Percentiles rank a stretch among this genome's conserved stretches.
Evolutionary conservation across 768 basidiomycete species (phyloP).

Genomic region (Suillus plorans): DNA sequence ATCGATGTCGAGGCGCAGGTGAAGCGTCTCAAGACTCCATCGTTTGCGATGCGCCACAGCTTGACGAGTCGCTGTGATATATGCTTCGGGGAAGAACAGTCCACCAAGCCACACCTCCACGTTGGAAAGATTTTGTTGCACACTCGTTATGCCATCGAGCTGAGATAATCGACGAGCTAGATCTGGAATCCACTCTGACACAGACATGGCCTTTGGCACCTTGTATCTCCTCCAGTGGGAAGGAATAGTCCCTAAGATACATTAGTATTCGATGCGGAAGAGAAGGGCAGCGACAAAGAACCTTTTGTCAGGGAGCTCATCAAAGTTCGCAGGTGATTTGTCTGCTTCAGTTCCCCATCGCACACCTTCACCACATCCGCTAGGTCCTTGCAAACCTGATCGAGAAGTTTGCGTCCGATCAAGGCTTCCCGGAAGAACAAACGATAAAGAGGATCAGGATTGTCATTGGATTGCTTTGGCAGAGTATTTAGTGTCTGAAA

Average conservation of each 20-base stretch:
- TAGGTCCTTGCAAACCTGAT: slow-evolving; percentile 78
- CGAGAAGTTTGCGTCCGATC: slow-evolving; percentile 78
- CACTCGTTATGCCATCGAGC: slow-evolving; percentile 61
- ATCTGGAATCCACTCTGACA: slow-evolving; percentile 85
- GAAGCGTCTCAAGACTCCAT: slow-evolving; percentile 90
- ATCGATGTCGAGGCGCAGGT: slow-evolving; percentile 79
- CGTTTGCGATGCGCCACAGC: slow-evolving; percentile 91
- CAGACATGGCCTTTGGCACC: slow-evolving; percentile 76
- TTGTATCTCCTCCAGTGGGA: slow-evolving; percentile 89
- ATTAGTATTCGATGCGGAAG: slow-evolving; percentile 10
- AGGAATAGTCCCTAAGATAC: slow-evolving; percentile 75
- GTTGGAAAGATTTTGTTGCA: slow-evolving; percentile 58
- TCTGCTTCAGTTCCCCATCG: slow-evolving; percentile 87
- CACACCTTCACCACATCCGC: slow-evolving; percentile 81
- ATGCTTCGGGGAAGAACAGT: slow-evolving; percentile 95
- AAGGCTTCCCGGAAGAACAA: slow-evolving; percentile 86
- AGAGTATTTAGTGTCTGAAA: slow-evolving; percentile 63
- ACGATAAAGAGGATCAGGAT: slow-evolving; percentile 83
- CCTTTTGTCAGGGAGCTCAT: slow-evolving; percentile 92
- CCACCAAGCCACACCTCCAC: slow-evolving; percentile 91
- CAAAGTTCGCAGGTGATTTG: slow-evolving; percentile 90
- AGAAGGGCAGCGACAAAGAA: slow-evolving; percentile 22
- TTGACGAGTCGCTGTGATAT: slow-evolving; percentile 93
- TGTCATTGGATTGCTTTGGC: slow-evolving; percentile 64
- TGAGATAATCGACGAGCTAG: slow-evolving; percentile 80